Evolutionary conservation across 495 filamentous ascomycete genomes (phyloP).

Genomic region (Xanthoparmelia taractica): DNA sequence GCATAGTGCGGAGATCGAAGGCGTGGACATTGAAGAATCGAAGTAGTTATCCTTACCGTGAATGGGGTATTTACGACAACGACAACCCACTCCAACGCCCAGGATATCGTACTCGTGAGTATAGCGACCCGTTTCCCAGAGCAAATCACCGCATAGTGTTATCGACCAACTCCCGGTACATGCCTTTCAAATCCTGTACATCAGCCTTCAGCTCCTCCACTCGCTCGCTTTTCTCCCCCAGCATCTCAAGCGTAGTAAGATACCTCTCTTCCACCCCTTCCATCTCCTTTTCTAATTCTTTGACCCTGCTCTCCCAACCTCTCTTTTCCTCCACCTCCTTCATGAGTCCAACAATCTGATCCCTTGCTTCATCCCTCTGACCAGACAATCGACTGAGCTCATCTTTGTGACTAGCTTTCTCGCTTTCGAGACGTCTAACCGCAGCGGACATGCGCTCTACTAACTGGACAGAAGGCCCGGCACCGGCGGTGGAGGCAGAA

Average conservation of each 20-base stretch:
- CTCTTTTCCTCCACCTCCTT: slow-evolving; percentile 68
- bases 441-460: slow-evolving; percentile 95
- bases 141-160: slow-evolving; percentile 60
- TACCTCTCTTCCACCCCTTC: slow-evolving; percentile 56
- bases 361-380: slow-evolving; percentile 85
- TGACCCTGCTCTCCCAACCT: slow-evolving; percentile 49
- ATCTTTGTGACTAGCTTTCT: slow-evolving; percentile 77
- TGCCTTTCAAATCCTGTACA: slow-evolving; percentile 84
- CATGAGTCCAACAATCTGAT: slow-evolving; percentile 83
- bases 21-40: slow-evolving; percentile 50
- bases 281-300: slow-evolving; percentile 58
- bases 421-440: slow-evolving; percentile 82
- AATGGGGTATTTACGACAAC: slow-evolving; percentile 3
- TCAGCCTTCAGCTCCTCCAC: slow-evolving; percentile 86
- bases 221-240: slow-evolving; percentile 93
- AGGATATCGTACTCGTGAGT: not conserved
- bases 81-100: slow-evolving; percentile 2
- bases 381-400: slow-evolving; percentile 69
- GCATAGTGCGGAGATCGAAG: slow-evolving; percentile 74
- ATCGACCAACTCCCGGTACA: slow-evolving; percentile 89
- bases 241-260: slow-evolving; percentile 84
- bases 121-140: not conserved
- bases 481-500: slow-evolving; percentile 77
- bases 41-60: not conserved
- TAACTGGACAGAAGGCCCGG: slow-evolving; percentile 88